These are phyloP conservation scores for Trypanosoma conorhini DNA, from an alignment of 208 protist species.

Conservation along the genomic window DNA sequence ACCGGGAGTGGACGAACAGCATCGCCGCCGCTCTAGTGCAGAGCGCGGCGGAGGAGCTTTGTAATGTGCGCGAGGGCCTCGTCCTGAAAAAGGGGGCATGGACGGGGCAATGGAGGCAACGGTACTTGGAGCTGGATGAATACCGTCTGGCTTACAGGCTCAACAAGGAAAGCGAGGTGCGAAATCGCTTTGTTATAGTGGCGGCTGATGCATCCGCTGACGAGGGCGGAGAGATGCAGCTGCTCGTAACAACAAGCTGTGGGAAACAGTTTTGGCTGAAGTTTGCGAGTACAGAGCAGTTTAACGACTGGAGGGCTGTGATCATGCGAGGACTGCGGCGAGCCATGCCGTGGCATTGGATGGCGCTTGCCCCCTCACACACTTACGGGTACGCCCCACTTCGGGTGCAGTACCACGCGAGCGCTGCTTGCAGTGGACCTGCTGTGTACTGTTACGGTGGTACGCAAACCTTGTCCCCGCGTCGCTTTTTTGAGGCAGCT, in stretches of 20 bases:
- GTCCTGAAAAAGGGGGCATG: conserved; percentile 70
- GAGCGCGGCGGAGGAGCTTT: not conserved
- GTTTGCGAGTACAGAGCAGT: conserved; percentile 46
- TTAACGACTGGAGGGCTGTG: conserved; percentile 41
- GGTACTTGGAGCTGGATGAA: conserved; percentile 61
- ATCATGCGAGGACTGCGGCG: conserved; percentile 35
- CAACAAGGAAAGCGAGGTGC: conserved; percentile 28
- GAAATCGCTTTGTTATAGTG: conserved; percentile 51
- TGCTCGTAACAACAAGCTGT: conserved; percentile 55
- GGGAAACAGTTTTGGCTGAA: conserved; percentile 73
- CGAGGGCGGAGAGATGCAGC: conserved; percentile 26
- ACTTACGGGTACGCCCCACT: conserved; percentile 27
- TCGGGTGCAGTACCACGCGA: conserved; percentile 55
- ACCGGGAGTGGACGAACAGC: conserved; percentile 17
- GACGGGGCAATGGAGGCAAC: conserved; percentile 59
- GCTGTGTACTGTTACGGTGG: conserved; percentile 44
- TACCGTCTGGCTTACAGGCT: conserved; percentile 52
- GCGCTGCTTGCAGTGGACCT: conserved; percentile 25
- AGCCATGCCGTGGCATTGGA: conserved; percentile 63
- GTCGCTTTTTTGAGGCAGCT: conserved; percentile 34
- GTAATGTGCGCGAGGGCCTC: conserved; percentile 29
- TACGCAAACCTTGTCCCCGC: conserved; percentile 27
- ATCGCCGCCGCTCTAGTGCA: conserved; percentile 14
- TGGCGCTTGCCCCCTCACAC: conserved; percentile 26
- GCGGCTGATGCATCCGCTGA: conserved; percentile 40